phyloP scores from a whole-genome alignment of 23 red algal genomes.

The Agarophyton chilense region DNA sequence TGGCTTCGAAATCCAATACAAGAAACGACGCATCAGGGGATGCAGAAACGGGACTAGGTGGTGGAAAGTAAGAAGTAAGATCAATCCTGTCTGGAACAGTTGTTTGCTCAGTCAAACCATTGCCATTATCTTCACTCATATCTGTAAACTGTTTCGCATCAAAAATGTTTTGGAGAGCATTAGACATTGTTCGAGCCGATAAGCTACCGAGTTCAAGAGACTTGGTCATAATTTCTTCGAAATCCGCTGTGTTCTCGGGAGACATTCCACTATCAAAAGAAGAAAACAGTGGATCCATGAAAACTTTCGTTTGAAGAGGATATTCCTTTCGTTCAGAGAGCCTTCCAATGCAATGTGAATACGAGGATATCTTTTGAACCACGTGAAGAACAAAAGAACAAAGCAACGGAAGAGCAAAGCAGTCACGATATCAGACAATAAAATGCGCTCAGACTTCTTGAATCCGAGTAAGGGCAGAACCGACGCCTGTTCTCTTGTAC shows the following conservation, averaged over 20 bases:
- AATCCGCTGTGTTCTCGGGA: background rate
- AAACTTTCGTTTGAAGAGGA: background rate
- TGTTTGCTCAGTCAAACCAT: background rate
- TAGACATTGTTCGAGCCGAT: background rate
- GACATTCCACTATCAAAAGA: background rate
- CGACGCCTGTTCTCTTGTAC: too few relatives aligned
- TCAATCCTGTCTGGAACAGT: background rate
- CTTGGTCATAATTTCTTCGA: constrained; percentile 14
- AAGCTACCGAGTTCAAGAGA: constrained; percentile 5
- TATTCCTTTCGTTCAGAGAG: too few relatives aligned
- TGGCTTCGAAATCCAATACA: background rate
- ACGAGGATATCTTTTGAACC: too few relatives aligned
- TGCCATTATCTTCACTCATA: background rate
- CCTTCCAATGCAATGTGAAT: too few relatives aligned
- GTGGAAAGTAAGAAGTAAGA: background rate
- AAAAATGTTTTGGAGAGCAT: background rate
- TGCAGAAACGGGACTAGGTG: constrained; percentile 19
- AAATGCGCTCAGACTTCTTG: too few relatives aligned
- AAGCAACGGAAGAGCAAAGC: too few relatives aligned
- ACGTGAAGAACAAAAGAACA: too few relatives aligned
- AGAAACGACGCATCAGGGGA: constrained; percentile 1
- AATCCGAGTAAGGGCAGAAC: too few relatives aligned
- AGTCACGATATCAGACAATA: too few relatives aligned
- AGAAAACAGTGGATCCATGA: constrained; percentile 4
- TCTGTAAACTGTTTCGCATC: background rate